These are phyloP conservation scores for Arachnopeziza araneosa DNA, from an alignment of 2,329 filamentous ascomycete species.

Conservation along the genomic window DNA sequence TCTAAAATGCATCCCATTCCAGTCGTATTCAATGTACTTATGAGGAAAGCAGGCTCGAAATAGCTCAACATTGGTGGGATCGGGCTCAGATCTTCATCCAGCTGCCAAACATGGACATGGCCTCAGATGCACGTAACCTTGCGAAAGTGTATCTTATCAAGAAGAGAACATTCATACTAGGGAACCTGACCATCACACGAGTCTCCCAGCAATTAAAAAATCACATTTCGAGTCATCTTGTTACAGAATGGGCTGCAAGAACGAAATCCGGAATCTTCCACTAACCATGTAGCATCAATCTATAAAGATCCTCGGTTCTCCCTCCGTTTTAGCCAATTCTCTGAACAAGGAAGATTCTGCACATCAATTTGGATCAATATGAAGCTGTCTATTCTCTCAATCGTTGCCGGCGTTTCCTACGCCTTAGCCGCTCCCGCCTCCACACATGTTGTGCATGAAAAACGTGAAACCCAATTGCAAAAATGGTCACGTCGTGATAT, in stretches of 20 bases:
- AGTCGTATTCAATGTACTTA: neutral
- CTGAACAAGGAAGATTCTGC: neutral
- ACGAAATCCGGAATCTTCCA: neutral
- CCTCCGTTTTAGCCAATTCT: neutral
- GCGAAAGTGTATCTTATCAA: neutral
- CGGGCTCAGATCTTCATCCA: neutral
- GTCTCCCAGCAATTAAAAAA: neutral
- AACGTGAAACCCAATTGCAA: constrained; percentile 9
- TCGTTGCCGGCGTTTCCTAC: constrained; percentile 4
- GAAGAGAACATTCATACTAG: neutral
- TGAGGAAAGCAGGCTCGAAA: neutral
- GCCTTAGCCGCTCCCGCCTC: constrained; percentile 10
- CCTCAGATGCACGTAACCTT: neutral
- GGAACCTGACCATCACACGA: neutral
- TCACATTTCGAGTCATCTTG: neutral
- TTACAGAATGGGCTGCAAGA: neutral
- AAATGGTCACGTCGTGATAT: constrained; percentile 13
- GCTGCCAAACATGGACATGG: neutral
- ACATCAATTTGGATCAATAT: constrained; percentile 5
- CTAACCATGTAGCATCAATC: neutral
- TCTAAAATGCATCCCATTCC: neutral
- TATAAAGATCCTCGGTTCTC: neutral
- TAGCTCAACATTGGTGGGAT: neutral
- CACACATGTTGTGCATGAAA: constrained; percentile 22
- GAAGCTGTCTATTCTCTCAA: constrained; percentile 13